Evolutionary conservation across 2,329 filamentous ascomycete genomes (phyloP), one percentile per base, ranked within the genome.

Genomic region (Fusarium torreyae): DNA sequence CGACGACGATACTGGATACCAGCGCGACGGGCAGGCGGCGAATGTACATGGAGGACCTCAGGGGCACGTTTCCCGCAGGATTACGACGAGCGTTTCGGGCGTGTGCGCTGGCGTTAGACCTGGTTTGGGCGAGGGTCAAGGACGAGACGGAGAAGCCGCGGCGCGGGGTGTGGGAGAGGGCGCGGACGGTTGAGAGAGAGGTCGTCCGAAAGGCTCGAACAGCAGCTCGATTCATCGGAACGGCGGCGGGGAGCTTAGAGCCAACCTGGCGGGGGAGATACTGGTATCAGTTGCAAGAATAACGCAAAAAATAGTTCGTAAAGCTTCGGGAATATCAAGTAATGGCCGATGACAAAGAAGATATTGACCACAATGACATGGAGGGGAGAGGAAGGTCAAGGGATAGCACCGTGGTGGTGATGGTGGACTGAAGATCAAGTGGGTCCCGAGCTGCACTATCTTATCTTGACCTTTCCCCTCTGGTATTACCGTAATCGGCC

Each of bases 11-110:
- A 76, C 89, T 88, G 66, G 92, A 91, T 60, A 91, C 85, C 62
- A 94, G 79, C 63, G 89, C 91, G 72, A 89, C 84, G 7, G 88
- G 88, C 70, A 92, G 84, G 72, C 89, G 87, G 68, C 92, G 90
- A 76, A 91, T 81, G 80, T 92, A 91, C 92, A 95, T 94, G 72
- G 91, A 92, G 71, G 90, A 90, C 70, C 83, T 86, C 58, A 92
- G 82, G 58, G 87, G 83, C 68, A 82, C 80, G 77, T 74, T 82
- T 45, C 60, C 57, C 22, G 64, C 56, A 39, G 61, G 28, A 6
- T 57, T 70, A 38, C 59, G 69, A 36, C 61, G 62, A 81, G 76
- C 86, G 84, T 70, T 81, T 63, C 61, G 68, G 68, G 77, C 84
- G 80, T 80, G 81, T 67, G 82, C 81, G 71, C 75, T 66, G 51